Evolutionary conservation across 1,284 basidiomycete species (phyloP).

Genomic region (Trichosporon coremiiforme): DNA sequence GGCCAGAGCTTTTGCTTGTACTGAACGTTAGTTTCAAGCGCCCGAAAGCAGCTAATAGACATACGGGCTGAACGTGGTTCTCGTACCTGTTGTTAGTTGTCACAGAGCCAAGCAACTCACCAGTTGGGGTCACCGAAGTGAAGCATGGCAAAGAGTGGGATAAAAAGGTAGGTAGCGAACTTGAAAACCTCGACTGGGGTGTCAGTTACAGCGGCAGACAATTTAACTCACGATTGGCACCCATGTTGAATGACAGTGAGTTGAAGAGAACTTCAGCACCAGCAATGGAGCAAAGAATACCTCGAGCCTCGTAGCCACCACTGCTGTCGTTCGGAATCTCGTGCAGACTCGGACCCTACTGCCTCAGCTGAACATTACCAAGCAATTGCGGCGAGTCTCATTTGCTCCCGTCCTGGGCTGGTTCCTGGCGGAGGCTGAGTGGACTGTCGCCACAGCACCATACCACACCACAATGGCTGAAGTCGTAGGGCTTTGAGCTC

Average conservation of each 20-base stretch:
- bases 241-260: slow-evolving; percentile 25
- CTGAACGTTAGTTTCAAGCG: slow-evolving; percentile 29
- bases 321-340: slow-evolving; percentile 8
- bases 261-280: not conserved
- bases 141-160: slow-evolving; percentile 78
- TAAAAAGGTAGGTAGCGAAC: slow-evolving; percentile 83
- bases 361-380: slow-evolving; percentile 11
- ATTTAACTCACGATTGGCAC: slow-evolving; percentile 29
- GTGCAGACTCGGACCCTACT: slow-evolving; percentile 10
- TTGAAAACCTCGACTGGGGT: slow-evolving; percentile 74
- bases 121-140: slow-evolving; percentile 88
- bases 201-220: not conserved
- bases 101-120: slow-evolving; percentile 56
- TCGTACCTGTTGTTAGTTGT: slow-evolving; percentile 33
- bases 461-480: not conserved
- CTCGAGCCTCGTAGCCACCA: not conserved
- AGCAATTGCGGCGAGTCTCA: not conserved
- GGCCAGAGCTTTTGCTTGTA: slow-evolving; percentile 51
- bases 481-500: not conserved
- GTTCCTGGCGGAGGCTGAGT: slow-evolving; percentile 17
- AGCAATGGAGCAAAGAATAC: not conserved
- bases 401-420: slow-evolving; percentile 23
- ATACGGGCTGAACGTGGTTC: slow-evolving; percentile 34
- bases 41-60: not conserved
- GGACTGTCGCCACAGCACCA: slow-evolving; percentile 18